Base-by-base conservation (phyloP, 257 asterid genomes). In the Fraxinus americana region DNA sequence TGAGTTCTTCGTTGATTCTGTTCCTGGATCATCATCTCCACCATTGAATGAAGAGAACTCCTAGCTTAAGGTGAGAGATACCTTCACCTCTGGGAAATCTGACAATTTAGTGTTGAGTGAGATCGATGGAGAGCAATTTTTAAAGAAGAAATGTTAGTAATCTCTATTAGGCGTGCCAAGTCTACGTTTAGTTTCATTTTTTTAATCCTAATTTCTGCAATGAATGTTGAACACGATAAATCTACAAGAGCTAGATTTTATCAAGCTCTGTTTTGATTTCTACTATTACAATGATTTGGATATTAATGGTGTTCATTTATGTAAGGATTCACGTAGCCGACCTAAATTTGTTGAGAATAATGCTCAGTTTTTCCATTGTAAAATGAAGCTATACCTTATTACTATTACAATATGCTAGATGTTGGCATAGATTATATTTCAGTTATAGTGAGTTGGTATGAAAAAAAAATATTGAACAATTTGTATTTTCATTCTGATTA, bases 1-100 rank as follows among this genome's bases (percentile, higher is more conserved):
- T 83, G 93, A 91, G 87, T 91, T 90, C 85, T 88, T 91, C 14
- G 92, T 87, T 70, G 95, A 90, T 70, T 79, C 87, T 11, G 78
- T 85, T 71, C 89, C 92, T 13, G 92, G 82, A 74, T 89, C 85
- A 1, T 1, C 65, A 69, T 83, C 96, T 80, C 87, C 85, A 38
- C 96, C 87, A 57, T 87, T 98, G 3, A 97, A 92, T 68, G 99
- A 94, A 83, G 98, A 94, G 81, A 91, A 85, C 81, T 78, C 96
- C 17, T 87, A 90, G 91, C 78, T 74, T 82, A 34, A 82, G 83
- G 82, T 17, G 23, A 52, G 43, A 38, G 27, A 17, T 7, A 54
- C 9, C 27, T 54, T 54, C 65, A 54, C 7, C 65, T 2, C 23
- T 27, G 17, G 7, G 65, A 54, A 43, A 19, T n/a, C 65, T 54